A percentile compares a stretch with the other conserved stretches of the same genome.
Conservation (phyloP, 2,329 filamentous ascomycete species). For the Cordyceps militaris region DNA sequence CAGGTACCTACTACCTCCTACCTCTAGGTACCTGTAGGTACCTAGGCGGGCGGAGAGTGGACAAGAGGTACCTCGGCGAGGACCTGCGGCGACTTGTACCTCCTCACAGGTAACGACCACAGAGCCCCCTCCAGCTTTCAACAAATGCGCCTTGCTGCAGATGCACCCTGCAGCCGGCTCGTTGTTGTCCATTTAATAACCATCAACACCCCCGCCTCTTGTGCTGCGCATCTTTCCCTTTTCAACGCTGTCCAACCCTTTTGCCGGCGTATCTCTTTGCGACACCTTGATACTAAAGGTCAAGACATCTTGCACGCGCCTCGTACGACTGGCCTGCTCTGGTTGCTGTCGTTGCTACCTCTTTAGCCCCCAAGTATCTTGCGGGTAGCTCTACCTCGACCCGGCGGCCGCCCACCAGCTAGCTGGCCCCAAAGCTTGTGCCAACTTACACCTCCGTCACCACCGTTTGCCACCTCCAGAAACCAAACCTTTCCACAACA, state of each 20-base stretch:
- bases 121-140: neutral
- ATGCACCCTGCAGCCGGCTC: slow-evolving; percentile 1
- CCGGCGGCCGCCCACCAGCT: neutral
- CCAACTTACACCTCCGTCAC: neutral
- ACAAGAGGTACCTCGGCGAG: slow-evolving; percentile 1
- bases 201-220: slow-evolving; percentile 9
- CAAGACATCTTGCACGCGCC: neutral
- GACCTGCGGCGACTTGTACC: neutral
- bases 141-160: neutral
- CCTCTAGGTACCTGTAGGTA: too few relatives aligned
- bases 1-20: too few relatives aligned
- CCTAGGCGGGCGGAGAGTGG: too few relatives aligned
- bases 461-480: slow-evolving; percentile 3
- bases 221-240: neutral
- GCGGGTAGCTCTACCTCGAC: neutral
- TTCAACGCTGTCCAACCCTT: neutral
- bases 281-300: slow-evolving; percentile 1
- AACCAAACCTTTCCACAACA: neutral
- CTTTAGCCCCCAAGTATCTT: neutral
- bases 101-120: neutral
- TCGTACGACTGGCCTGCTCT: neutral
- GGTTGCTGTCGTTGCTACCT: neutral
- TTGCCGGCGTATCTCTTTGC: neutral
- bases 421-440: neutral
- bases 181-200: slow-evolving; percentile 2